A percentile compares a stretch with the other conserved stretches of the same genome.
Conservation (phyloP, 768 basidiomycete genomes). For the Boletus edulis region DNA sequence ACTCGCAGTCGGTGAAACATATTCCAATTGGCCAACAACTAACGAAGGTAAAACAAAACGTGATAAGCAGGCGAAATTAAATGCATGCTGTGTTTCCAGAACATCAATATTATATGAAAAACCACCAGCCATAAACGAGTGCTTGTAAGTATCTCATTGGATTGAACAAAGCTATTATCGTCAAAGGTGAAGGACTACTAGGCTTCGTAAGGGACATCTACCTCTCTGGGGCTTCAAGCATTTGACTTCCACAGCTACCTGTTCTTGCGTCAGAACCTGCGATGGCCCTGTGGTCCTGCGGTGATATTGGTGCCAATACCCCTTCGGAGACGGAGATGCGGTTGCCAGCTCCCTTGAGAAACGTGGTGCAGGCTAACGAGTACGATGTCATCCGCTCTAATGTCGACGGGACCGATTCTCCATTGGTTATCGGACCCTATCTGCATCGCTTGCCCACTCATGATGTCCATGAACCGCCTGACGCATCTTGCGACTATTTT, state of each 20-base stretch:
- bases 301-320: background rate
- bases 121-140: too few species aligned
- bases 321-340: constrained; percentile 53
- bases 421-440: constrained; percentile 6
- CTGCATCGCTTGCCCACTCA: constrained; percentile 6
- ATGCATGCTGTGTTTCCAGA: too few species aligned
- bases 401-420: constrained; percentile 11
- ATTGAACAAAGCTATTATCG: too few species aligned
- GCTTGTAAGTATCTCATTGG: too few species aligned
- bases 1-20: too few species aligned
- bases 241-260: background rate
- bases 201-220: too few species aligned
- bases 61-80: too few species aligned
- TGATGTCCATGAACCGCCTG: constrained; percentile 2
- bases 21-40: too few species aligned
- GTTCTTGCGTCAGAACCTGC: background rate
- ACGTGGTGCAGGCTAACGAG: constrained; percentile 78
- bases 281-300: background rate
- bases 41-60: too few species aligned
- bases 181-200: too few species aligned
- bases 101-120: too few species aligned
- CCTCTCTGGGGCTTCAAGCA: too few species aligned
- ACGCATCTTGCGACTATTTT: constrained; percentile 72
- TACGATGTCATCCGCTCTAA: constrained; percentile 26
- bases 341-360: constrained; percentile 78